Base-by-base conservation (phyloP, 1,284 basidiomycete genomes). In the Papiliotrema laurentii region DNA sequence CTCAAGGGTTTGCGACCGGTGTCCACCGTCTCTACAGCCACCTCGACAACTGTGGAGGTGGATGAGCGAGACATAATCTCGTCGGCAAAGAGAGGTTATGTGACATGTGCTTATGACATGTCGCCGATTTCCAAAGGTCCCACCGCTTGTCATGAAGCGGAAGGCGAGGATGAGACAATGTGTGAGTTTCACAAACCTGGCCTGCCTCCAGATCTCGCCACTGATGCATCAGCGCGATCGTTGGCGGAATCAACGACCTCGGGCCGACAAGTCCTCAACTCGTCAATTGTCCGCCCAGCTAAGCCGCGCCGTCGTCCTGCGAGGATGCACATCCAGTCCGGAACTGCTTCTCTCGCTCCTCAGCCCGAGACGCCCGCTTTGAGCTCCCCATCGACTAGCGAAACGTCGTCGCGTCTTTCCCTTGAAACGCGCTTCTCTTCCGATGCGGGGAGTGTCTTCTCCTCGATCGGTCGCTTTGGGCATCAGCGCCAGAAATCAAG, bases 401-500 rank as follows among this genome's bases (percentile, higher is more conserved):
- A 68, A 27, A 48, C 59, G 2, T 66, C 65, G 9, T 66, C 64
- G 34, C 53, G 66, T 2, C 33, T 64, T 18, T 68, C 67, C 0
- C 54, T 68, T 19, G 66, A 67, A 11, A 65, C 61, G 5, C 51
- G 55, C 24, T 53, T 54, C 25, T n/a, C n/a, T n/a, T 66, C 64
- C 22, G 63, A 58, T 10, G 46, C 49, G 10, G 43, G 48, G 5
- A 38, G 43, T 6, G 21, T 47, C 11, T 47, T 27, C 28, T 51
- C 35, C 30, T 53, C 38, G 24, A 10, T 27, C 26, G 21, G 58
- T 2, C 53, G 54, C 13, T 42, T 42, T 14, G 61, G 59, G 3
- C 64, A 71, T 45, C 30, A 50, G 19, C 58, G 63, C 11, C 61
- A 65, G 41, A 61, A 64, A 34, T 66, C 65, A 0, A 70, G 66